Evolutionary conservation across 148 eudicot species (phyloP).

Genomic region (Vaccinium macrocarpon): DNA sequence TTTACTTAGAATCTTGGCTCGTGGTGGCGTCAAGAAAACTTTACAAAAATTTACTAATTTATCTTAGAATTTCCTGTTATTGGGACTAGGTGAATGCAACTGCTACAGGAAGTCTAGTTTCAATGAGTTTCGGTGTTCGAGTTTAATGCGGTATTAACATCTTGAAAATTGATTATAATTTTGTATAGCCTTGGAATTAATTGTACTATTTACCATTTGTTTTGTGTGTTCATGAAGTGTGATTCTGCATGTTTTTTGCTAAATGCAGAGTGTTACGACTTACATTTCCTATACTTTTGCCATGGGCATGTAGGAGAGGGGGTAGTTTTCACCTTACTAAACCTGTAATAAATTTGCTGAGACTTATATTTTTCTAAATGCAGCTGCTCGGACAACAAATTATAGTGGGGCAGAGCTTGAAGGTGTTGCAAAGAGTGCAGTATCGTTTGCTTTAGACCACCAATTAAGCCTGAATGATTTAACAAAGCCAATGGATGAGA

Average conservation of each 20-base stretch:
- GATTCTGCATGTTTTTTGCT: neutral
- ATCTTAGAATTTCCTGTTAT: neutral
- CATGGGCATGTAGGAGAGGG: neutral
- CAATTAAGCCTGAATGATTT: slow-evolving; percentile 90
- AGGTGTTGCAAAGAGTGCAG: slow-evolving; percentile 99
- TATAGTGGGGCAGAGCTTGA: slow-evolving; percentile 99
- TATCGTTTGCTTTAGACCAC: slow-evolving; percentile 84
- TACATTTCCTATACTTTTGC: neutral
- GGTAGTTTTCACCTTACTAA: neutral
- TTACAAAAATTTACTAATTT: neutral
- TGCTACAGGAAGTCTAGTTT: neutral
- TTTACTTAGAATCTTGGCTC: neutral
- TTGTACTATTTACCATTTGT: neutral
- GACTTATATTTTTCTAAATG: slow-evolving; percentile 1
- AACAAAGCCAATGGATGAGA: slow-evolving; percentile 88
- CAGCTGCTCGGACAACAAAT: slow-evolving; percentile 94
- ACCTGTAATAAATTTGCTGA: neutral
- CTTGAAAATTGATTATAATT: neutral
- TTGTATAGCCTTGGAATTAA: neutral
- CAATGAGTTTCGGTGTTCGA: neutral
- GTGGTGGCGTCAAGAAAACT: neutral
- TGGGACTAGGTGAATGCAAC: neutral
- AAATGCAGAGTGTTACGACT: neutral
- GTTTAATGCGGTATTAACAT: neutral
- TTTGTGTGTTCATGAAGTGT: neutral